Percentiles rank a stretch among this genome's conserved stretches.
Conservation (phyloP, 2,329 filamentous ascomycete species). For the Xylariaceae sp. region DNA sequence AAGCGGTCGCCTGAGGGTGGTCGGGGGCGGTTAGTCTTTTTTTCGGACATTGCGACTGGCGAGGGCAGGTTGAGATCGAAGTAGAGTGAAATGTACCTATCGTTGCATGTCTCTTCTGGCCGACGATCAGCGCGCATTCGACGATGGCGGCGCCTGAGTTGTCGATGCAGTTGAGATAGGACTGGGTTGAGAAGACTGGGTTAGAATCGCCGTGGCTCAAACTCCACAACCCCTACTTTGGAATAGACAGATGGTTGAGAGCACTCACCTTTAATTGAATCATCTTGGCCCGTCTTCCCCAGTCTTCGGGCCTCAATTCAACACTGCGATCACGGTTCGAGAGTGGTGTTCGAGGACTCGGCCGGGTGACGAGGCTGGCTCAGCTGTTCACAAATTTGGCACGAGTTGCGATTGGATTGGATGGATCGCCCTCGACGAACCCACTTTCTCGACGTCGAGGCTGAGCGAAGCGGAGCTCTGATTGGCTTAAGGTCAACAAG, state of each 20-base stretch:
- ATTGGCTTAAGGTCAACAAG: background rate
- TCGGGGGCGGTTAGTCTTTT: background rate
- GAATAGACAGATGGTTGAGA: background rate
- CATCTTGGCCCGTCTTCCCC: constrained; percentile 56
- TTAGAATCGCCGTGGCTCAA: background rate
- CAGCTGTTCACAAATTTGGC: constrained; percentile 16
- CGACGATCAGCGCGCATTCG: constrained; percentile 90
- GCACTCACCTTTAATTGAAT: constrained; percentile 77
- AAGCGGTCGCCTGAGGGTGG: constrained; percentile 76
- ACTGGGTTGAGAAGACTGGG: constrained; percentile 47
- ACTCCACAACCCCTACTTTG: too few relatives aligned
- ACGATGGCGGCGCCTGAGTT: constrained; percentile 97
- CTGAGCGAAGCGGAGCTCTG: background rate
- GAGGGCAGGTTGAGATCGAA: background rate
- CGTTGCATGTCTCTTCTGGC: constrained; percentile 81
- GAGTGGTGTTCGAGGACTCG: constrained; percentile 6
- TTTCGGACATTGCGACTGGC: background rate
- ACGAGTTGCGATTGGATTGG: constrained; percentile 11
- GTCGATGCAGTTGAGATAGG: constrained; percentile 99
- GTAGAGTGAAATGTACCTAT: constrained; percentile 60
- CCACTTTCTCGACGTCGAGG: background rate
- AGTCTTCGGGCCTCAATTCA: constrained; percentile 12
- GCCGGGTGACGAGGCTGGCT: background rate
- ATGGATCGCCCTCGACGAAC: background rate
- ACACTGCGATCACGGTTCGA: background rate